Conservation (phyloP, 2,329 filamentous ascomycete genomes). For the Diaporthe vexans region DNA sequence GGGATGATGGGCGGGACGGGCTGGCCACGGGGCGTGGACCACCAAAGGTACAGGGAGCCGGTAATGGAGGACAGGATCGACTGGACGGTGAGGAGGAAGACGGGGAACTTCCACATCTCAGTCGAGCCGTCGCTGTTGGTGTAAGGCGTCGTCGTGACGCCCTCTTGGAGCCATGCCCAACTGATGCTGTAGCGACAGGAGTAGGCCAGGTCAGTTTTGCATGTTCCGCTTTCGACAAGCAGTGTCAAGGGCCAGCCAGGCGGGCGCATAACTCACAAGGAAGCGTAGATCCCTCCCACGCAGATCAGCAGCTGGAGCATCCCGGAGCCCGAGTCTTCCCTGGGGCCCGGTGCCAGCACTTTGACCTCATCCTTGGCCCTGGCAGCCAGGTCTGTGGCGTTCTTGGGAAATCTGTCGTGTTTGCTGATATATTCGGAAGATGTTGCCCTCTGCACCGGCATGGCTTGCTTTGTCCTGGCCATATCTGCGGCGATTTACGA, state of each 20-base stretch:
- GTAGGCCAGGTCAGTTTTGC: slow-evolving; percentile 20
- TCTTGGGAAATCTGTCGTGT: slow-evolving; percentile 51
- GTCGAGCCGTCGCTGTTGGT: slow-evolving; percentile 69
- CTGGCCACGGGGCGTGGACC: slow-evolving; percentile 69
- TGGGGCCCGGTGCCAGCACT: slow-evolving; percentile 39
- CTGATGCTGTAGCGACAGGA: slow-evolving; percentile 75
- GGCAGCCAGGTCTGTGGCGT: slow-evolving; percentile 52
- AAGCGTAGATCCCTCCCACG: slow-evolving; percentile 95
- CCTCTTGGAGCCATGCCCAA: slow-evolving; percentile 97
- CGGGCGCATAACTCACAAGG: slow-evolving; percentile 76
- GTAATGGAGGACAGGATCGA: slow-evolving; percentile 88
- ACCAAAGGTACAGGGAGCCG: slow-evolving; percentile 83
- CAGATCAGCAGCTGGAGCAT: slow-evolving; percentile 84
- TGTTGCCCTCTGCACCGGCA: slow-evolving; percentile 73
- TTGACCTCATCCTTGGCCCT: slow-evolving; percentile 48
- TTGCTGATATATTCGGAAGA: slow-evolving; percentile 77
- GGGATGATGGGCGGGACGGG: slow-evolving; percentile 80
- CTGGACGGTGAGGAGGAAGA: slow-evolving; percentile 97
- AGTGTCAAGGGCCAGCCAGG: not conserved
- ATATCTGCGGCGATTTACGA: slow-evolving; percentile 57
- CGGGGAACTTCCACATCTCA: slow-evolving; percentile 90
- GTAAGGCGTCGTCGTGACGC: slow-evolving; percentile 94
- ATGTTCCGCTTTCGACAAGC: not conserved
- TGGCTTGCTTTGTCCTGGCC: slow-evolving; percentile 79
- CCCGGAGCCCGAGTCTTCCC: slow-evolving; percentile 60